Evolutionary conservation across 352 stramenopile species (phyloP).

Genomic region (Phytophthora sp.): DNA sequence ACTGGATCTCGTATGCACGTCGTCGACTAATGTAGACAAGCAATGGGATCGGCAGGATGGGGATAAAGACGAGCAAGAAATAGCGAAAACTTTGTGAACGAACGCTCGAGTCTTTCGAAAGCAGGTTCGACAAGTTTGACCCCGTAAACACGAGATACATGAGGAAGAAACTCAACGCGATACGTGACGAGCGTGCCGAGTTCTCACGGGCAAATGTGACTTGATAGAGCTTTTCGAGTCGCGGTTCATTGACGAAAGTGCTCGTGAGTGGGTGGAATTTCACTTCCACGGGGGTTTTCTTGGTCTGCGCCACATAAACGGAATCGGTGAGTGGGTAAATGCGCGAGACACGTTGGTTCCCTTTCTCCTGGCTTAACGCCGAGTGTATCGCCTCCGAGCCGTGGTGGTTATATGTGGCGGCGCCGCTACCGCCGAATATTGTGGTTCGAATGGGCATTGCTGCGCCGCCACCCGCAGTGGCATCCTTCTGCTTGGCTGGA

Average conservation of each 20-base stretch:
- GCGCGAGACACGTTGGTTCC: constrained; percentile 70
- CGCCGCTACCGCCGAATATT: constrained; percentile 16
- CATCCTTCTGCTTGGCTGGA: constrained; percentile 22
- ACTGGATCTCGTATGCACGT: constrained; percentile 72
- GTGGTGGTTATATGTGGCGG: constrained; percentile 23
- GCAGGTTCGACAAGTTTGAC: constrained; percentile 73
- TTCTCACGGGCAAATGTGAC: constrained; percentile 85
- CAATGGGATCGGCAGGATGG: constrained; percentile 70
- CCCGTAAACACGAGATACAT: constrained; percentile 80
- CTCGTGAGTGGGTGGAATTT: constrained; percentile 81
- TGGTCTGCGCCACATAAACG: constrained; percentile 66
- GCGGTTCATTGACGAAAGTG: constrained; percentile 71
- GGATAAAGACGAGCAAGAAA: constrained; percentile 71
- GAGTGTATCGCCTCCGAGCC: constrained; percentile 33
- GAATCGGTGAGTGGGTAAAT: constrained; percentile 81
- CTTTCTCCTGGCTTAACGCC: constrained; percentile 62
- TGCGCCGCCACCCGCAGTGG: neutral
- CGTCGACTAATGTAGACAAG: constrained; percentile 69
- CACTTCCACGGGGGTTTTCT: constrained; percentile 81
- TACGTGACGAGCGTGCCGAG: constrained; percentile 65
- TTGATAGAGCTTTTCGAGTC: constrained; percentile 81
- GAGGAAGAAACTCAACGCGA: constrained; percentile 68
- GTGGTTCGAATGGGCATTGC: constrained; percentile 14
- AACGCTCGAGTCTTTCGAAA: constrained; percentile 60
- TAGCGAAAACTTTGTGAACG: constrained; percentile 61